Evolutionary conservation across 805 yeast genomes (phyloP).

Genomic region (Scheffersomyces lignosus): DNA sequence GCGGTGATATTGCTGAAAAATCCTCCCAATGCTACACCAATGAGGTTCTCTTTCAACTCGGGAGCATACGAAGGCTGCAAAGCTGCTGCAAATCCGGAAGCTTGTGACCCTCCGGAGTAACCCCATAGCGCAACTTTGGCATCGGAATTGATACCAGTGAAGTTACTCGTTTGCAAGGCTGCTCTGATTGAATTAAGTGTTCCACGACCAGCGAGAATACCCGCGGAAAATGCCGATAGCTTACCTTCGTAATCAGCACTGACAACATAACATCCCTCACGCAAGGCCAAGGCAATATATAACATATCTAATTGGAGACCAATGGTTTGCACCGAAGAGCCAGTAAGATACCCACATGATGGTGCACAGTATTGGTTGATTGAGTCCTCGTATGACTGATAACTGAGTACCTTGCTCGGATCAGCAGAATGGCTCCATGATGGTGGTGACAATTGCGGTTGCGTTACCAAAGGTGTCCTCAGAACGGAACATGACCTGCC

Average conservation of each 20-base stretch:
- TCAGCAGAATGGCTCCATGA: conserved; percentile 29
- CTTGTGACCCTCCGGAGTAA: conserved; percentile 18
- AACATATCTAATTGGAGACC: conserved; percentile 10
- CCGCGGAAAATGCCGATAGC: conserved; percentile 12
- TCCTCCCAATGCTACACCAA: conserved; percentile 36
- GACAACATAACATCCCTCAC: conserved; percentile 13
- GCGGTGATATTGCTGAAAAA: conserved; percentile 30
- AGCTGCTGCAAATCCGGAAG: conserved; percentile 17
- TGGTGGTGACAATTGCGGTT: conserved; percentile 23
- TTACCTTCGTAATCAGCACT: conserved; percentile 17
- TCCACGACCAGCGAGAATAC: conserved; percentile 12
- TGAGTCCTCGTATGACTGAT: conserved; percentile 30
- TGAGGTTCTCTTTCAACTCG: no score
- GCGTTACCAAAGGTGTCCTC: conserved; percentile 26
- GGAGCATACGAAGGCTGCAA: conserved; percentile 21
- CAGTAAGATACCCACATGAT: conserved; percentile 21
- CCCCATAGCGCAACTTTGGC: conserved; percentile 16
- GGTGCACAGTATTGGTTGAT: conserved; percentile 27
- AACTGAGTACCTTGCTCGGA: conserved; percentile 24
- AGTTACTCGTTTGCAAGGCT: conserved; percentile 6
- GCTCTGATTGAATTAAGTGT: conserved; percentile 13
- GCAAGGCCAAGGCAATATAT: conserved; percentile 7
- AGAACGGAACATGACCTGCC: conserved; percentile 12
- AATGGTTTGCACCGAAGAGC: conserved; percentile 8
- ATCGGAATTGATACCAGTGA: conserved; percentile 11